phyloP scores from a whole-genome alignment of 164 flowering plant genomes.

The Magnolia kwangsiensis region DNA sequence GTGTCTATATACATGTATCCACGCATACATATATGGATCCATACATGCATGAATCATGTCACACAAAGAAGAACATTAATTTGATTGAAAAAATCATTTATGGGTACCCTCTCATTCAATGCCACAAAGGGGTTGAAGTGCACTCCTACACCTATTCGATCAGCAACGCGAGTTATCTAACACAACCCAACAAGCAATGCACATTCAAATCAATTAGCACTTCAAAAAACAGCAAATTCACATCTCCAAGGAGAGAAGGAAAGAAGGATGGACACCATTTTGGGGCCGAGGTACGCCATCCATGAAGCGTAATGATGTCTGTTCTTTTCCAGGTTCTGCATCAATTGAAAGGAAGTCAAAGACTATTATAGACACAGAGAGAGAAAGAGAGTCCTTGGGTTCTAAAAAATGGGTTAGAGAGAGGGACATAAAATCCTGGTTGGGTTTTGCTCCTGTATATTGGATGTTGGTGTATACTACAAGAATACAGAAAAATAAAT shows the following conservation, averaged over 20 bases:
- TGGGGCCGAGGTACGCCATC: conserved; percentile 68
- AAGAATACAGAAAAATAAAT: not conserved
- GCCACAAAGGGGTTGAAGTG: conserved; percentile 89
- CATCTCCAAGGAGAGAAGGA: not conserved
- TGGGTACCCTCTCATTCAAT: conserved; percentile 54
- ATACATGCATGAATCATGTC: not conserved
- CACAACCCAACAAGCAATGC: conserved; percentile 6
- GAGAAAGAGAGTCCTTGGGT: not conserved
- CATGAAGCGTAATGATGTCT: conserved; percentile 73
- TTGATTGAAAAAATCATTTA: not conserved
- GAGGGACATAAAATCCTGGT: not conserved
- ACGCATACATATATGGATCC: no score
- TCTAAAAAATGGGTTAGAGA: not conserved
- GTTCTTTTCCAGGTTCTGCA: conserved; percentile 74
- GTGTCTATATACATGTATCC: no score
- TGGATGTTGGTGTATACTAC: not conserved
- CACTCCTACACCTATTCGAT: conserved; percentile 82
- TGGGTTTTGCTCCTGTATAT: not conserved
- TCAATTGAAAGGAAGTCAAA: not conserved
- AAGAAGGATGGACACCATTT: conserved; percentile 41
- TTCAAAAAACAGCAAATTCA: not conserved
- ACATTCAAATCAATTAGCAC: not conserved
- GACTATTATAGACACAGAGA: not conserved
- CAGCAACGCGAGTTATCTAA: conserved; percentile 74
- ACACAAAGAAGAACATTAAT: not conserved